Evolutionary conservation across 2,329 filamentous ascomycete genomes (phyloP), one percentile per base, ranked within the genome.

Genomic region (Phyllosticta paracitricarpa): DNA sequence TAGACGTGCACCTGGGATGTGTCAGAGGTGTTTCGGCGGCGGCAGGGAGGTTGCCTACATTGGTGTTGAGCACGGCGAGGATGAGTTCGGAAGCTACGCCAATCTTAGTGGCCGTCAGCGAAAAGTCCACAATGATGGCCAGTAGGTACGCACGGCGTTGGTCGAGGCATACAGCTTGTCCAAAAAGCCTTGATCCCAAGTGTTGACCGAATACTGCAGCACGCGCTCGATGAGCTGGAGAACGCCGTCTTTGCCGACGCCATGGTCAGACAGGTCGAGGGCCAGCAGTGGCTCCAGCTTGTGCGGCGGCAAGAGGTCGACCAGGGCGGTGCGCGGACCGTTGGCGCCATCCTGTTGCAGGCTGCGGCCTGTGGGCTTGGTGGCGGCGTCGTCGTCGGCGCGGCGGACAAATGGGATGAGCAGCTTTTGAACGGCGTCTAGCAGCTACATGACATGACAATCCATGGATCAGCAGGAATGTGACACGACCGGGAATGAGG

Each of bases 111-210:
- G 17, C 12, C 22, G 55, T 52, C 22, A 28, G 7, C 33, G 4
- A 14, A 40, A 14, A 17, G 33, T 12, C 2, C 30, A 33, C 12
- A 24, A 54, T 14, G 10, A 10, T 4, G 33, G 33, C 4, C 33
- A 10, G 12, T 10, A 40, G 33, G 51, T 51, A 75, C 82, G 63
- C 70, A 88, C 86, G 52, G 93, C 88, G 70, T 94, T 94, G 51
- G 90, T 95, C 65, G 87, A 88, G n/a, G 89, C 85, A 74, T 97
- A 97, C 19, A 97, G 80, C 77, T 99, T 97, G 76, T 97, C 92
- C 70, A 97, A 77, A 75, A 97, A 99, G 10, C 93, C 93, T 75
- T 96, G 92, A 70, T 96, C 89, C 89, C 92, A 97, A n/a, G 93
- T 97, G 76, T 99, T 99, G 70, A 97, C 93, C 69, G 89, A 94